phyloP scores from a whole-genome alignment of 1,284 basidiomycete species.

The Fomitopsis betulina region DNA sequence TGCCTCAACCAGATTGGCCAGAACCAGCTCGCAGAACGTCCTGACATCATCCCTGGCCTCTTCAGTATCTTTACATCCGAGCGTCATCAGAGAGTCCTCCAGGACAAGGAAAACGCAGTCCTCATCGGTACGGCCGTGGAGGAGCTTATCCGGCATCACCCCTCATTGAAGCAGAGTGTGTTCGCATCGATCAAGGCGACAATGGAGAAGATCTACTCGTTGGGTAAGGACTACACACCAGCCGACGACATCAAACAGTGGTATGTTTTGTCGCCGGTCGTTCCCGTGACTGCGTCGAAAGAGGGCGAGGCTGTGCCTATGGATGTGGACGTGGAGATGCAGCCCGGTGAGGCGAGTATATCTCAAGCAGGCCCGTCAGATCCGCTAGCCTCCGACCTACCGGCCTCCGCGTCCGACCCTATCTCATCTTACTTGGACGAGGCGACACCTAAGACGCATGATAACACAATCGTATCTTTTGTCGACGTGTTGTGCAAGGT shows the following conservation, averaged over 20 bases:
- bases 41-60: conserved; percentile 79
- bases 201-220: conserved; percentile 68
- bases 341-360: conserved; percentile 24
- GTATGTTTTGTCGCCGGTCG: conserved; percentile 45
- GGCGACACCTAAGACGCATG: conserved; percentile 46
- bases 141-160: conserved; percentile 96
- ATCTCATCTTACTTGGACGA: conserved; percentile 30
- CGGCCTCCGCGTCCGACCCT: conserved; percentile 8
- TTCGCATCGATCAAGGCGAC: conserved; percentile 73
- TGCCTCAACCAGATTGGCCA: conserved; percentile 93
- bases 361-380: conserved; percentile 6
- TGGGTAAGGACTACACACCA: conserved; percentile 59
- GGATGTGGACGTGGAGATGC: conserved; percentile 48
- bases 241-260: conserved; percentile 58
- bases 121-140: conserved; percentile 89
- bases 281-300: conserved; percentile 13
- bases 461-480: conserved; percentile 71
- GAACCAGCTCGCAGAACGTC: conserved; percentile 73
- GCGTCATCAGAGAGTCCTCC: conserved; percentile 80
- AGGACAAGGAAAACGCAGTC: conserved; percentile 91
- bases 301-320: conserved; percentile 20
- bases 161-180: conserved; percentile 76
- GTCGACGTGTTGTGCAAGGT: conserved; percentile 76
- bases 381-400: conserved; percentile 1
- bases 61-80: conserved; percentile 87